Conservation (phyloP, 805 yeast species). For the Metschnikowia henanensis region DNA sequence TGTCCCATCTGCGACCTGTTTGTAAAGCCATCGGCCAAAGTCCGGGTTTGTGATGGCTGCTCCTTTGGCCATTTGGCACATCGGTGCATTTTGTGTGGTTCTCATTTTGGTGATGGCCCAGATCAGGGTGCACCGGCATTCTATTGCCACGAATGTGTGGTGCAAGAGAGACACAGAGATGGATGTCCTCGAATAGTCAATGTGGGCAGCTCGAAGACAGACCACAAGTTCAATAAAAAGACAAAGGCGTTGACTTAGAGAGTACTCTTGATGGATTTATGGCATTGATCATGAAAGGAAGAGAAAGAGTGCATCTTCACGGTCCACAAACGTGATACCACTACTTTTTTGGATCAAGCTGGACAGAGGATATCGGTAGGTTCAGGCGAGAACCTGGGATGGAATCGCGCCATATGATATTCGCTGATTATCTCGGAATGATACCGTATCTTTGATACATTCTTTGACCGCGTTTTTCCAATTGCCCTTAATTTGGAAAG, state of each 20-base stretch:
- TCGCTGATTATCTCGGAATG: too few species aligned
- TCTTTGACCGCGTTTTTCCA: too few species aligned
- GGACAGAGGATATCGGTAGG: too few species aligned
- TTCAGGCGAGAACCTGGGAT: too few species aligned
- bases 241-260: not conserved
- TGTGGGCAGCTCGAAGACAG: constrained; percentile 74
- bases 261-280: too few species aligned
- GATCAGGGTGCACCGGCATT: constrained; percentile 50
- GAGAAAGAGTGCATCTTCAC: too few species aligned
- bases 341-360: too few species aligned
- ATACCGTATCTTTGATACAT: too few species aligned
- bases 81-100: constrained; percentile 80
- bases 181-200: constrained; percentile 90
- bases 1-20: constrained; percentile 90
- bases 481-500: too few species aligned
- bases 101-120: constrained; percentile 53
- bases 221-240: constrained; percentile 24
- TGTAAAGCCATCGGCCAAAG: constrained; percentile 68
- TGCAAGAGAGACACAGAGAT: constrained; percentile 76
- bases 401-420: too few species aligned
- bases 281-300: not conserved
- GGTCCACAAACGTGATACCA: too few species aligned
- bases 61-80: constrained; percentile 65
- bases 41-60: constrained; percentile 81
- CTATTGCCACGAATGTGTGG: constrained; percentile 85